A percentile compares a stretch with the other conserved stretches of the same genome.
Evolutionary conservation across 2,329 filamentous ascomycete genomes (phyloP).

Genomic region (Nectriaceae sp.): DNA sequence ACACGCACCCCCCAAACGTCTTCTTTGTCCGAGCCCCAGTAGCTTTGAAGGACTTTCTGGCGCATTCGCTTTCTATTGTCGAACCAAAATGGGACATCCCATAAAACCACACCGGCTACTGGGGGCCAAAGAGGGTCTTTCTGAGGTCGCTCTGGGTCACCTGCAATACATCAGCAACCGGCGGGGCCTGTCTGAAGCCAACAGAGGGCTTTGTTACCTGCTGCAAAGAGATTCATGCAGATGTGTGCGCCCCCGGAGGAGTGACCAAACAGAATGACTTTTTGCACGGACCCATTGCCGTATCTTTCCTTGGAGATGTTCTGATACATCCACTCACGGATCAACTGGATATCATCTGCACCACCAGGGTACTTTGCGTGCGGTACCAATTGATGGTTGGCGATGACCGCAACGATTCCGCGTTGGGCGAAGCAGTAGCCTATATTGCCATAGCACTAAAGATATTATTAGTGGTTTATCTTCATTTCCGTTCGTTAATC

Average conservation of each 20-base stretch:
- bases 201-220: background rate
- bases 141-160: constrained; percentile 1
- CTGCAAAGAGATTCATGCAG: background rate
- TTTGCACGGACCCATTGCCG: background rate
- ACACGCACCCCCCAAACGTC: constrained; percentile 15
- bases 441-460: background rate
- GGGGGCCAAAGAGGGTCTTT: constrained; percentile 11
- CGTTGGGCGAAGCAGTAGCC: background rate
- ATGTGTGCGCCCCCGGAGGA: background rate
- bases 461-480: background rate
- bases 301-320: background rate
- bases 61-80: constrained; percentile 12
- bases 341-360: background rate
- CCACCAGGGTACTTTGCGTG: background rate
- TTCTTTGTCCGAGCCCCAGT: constrained; percentile 12
- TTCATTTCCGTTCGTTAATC: background rate
- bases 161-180: background rate
- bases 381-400: background rate
- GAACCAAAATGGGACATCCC: constrained; percentile 16
- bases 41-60: constrained; percentile 7
- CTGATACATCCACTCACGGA: background rate
- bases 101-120: constrained; percentile 14
- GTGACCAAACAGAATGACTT: background rate
- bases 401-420: background rate
- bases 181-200: background rate